Base-by-base conservation (phyloP, 129 eudicot genomes). In the Saussurea involucrata region DNA sequence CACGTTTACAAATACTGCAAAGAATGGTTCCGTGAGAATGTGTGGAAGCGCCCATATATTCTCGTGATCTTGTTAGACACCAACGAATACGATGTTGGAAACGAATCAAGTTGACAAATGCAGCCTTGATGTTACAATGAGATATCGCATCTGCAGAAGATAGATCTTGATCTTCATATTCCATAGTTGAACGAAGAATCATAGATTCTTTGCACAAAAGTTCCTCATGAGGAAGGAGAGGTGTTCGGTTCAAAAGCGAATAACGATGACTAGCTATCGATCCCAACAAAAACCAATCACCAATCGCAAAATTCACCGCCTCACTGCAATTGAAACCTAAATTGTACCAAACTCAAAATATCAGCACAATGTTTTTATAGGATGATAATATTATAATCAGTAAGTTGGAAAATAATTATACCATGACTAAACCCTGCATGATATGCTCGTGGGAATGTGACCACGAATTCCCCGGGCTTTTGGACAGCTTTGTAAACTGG, bases 351-450 rank as follows among this genome's bases (percentile, higher is more conserved):
- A 20, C 21, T 27, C 31, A 66, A 20, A 32, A 71, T 63, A 65
- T 80, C 32, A 80, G 66, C 76, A 27, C 31, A 27, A 27, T 8
- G 21, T 66, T 46, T 34, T 46, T 13, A 29, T 28, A 66, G 55
- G 36, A 18, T 13, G 13, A 31, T 6, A 7, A n/a, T n/a, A n/a
- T n/a, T n/a, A n/a, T n/a, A n/a, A n/a, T n/a, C n/a, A n/a, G n/a
- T n/a, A n/a, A n/a, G 8, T 18, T 13, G 11, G 55, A 8, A 67
- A 31, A 33, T 12, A 7, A 76, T 63, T 87, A 69, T 92, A 95
- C 99, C 99, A 79, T 95, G 99, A 77, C 97, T 95, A 75, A 95
- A 95, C 72, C 99, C 99, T 32, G 99, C 93, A 84, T 95, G 99
- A 84, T 95, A 95, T 69, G 99, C 97, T 73, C 99, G 78, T 12